Conservation (phyloP, 2,329 filamentous ascomycete species). For the Clonostachys rosea region DNA sequence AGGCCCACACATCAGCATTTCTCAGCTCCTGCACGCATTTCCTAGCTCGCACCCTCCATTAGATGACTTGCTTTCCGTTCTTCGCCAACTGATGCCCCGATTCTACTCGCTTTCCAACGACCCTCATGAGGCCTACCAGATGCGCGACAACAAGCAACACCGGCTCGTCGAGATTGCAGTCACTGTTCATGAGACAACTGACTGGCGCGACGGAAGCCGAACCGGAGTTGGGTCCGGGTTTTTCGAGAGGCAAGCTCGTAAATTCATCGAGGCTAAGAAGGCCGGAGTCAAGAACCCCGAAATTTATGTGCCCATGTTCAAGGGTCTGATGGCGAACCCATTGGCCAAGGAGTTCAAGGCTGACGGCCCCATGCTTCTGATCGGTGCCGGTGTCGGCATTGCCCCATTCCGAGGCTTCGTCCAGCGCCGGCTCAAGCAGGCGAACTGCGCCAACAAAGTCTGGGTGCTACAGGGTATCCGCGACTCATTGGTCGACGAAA, state of each 20-base stretch:
- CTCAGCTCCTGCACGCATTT: constrained; percentile 86
- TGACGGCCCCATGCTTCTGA: constrained; percentile 95
- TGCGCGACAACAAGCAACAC: constrained; percentile 64
- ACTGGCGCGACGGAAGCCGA: constrained; percentile 70
- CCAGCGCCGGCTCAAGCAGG: constrained; percentile 85
- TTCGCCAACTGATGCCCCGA: constrained; percentile 89
- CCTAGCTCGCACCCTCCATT: constrained; percentile 86
- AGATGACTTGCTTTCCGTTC: constrained; percentile 71
- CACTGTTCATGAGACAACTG: constrained; percentile 80
- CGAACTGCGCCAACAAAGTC: constrained; percentile 96
- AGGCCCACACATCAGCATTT: constrained; percentile 77
- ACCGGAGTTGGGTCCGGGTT: constrained; percentile 91
- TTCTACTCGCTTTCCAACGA: constrained; percentile 99
- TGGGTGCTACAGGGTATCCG: constrained; percentile 93
- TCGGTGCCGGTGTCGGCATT: constrained; percentile 93
- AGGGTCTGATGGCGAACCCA: constrained; percentile 95
- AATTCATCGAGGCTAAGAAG: constrained; percentile 64
- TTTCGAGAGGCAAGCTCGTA: constrained; percentile 78
- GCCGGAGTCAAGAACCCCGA: constrained; percentile 53
- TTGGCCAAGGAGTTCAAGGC: constrained; percentile 86
- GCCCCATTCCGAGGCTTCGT: constrained; percentile 98
- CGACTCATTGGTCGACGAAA: constrained; percentile 91
- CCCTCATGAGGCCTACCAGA: constrained; percentile 70
- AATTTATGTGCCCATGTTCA: constrained; percentile 91
- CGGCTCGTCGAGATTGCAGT: constrained; percentile 95